These are phyloP conservation scores for Colletotrichum lini DNA, from an alignment of 2,329 filamentous ascomycete genomes.

Conservation along the genomic window DNA sequence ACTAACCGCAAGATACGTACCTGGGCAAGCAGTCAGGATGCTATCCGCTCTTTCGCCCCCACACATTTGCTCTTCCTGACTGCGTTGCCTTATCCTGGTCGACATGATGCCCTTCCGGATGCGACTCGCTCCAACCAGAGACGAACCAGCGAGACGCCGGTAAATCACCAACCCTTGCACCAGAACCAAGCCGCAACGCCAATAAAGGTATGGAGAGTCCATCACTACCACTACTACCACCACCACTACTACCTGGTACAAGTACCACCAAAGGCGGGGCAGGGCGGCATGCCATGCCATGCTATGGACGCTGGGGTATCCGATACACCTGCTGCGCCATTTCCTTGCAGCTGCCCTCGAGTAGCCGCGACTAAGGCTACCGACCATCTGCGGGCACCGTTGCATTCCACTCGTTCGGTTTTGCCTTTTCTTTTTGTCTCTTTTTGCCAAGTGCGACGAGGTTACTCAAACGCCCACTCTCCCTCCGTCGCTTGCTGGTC, in stretches of 20 bases:
- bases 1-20: too few species aligned
- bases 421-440: conserved; percentile 7
- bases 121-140: background rate
- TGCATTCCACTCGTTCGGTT: conserved; percentile 30
- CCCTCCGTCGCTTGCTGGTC: background rate
- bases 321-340: background rate
- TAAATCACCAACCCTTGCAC: background rate
- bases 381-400: conserved; percentile 11
- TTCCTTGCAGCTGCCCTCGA: background rate
- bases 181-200: too few species aligned
- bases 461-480: background rate
- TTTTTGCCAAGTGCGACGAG: background rate
- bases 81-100: conserved; percentile 3
- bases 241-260: background rate
- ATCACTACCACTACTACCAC: background rate
- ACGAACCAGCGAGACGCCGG: conserved; percentile 3
- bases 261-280: conserved; percentile 1
- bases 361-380: conserved; percentile 11
- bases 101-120: conserved; percentile 33
- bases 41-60: conserved; percentile 22
- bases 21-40: too few species aligned
- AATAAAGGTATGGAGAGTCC: background rate
- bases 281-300: background rate
- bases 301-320: background rate
- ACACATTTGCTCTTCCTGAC: conserved; percentile 32